Percentiles rank a stretch among this genome's conserved stretches.
phyloP scores from a whole-genome alignment of 169 alveolate genomes.

The Cryptosporidium sp. region DNA sequence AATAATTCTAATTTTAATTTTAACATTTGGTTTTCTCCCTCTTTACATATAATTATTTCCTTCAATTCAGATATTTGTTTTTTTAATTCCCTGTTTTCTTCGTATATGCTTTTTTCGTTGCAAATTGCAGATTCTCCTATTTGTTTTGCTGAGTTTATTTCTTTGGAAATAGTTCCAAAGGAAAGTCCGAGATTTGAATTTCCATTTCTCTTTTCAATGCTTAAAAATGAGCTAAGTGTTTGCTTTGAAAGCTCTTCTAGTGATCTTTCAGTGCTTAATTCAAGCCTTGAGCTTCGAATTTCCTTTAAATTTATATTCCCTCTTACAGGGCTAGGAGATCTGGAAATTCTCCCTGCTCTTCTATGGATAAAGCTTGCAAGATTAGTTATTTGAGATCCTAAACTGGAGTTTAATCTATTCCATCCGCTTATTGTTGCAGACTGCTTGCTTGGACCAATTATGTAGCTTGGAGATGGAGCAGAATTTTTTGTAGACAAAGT shows the following conservation, averaged over 20 bases:
- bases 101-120: slow-evolving; percentile 30
- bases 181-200: background rate
- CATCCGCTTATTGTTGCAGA: slow-evolving; percentile 51
- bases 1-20: slow-evolving; percentile 30
- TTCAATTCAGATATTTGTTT: slow-evolving; percentile 64
- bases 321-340: slow-evolving; percentile 73
- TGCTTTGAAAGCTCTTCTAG: background rate
- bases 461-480: slow-evolving; percentile 30
- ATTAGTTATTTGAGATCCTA: slow-evolving; percentile 33
- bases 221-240: background rate
- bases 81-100: slow-evolving; percentile 50
- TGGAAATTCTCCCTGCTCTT: slow-evolving; percentile 71
- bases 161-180: slow-evolving; percentile 7
- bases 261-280: background rate
- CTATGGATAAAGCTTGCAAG: slow-evolving; percentile 63
- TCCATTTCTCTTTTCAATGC: background rate
- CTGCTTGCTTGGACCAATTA: slow-evolving; percentile 73
- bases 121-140: background rate
- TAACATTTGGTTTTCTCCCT: slow-evolving; percentile 37
- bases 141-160: slow-evolving; percentile 13
- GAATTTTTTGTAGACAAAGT: background rate
- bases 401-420: slow-evolving; percentile 29
- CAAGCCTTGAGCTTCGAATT: background rate
- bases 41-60: slow-evolving; percentile 24
- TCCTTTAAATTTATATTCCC: background rate